Percentiles rank a stretch among this genome's conserved stretches.
phyloP scores from a whole-genome alignment of 352 stramenopile species.

The Phytophthora citricola region DNA sequence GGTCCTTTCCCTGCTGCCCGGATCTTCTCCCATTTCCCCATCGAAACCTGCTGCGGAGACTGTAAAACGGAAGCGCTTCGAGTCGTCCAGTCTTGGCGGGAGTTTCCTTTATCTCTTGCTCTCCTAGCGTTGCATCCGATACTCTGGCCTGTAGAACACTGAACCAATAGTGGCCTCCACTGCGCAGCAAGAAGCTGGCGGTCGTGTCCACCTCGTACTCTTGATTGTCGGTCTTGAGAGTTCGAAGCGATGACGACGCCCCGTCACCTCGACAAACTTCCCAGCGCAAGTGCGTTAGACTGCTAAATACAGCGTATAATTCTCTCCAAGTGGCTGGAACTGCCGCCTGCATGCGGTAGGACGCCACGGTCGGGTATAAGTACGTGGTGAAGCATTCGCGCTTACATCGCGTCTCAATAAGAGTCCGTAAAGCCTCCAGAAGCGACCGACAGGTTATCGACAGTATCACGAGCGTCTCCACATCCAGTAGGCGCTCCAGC shows the following conservation, averaged over 20 bases:
- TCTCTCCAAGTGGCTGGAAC: slow-evolving; percentile 66
- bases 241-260: slow-evolving; percentile 57
- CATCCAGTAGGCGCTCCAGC: slow-evolving; percentile 42
- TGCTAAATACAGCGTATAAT: slow-evolving; percentile 63
- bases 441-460: slow-evolving; percentile 34
- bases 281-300: slow-evolving; percentile 50
- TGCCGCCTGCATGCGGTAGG: slow-evolving; percentile 64
- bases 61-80: slow-evolving; percentile 48
- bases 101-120: slow-evolving; percentile 1
- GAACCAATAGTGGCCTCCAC: slow-evolving; percentile 83
- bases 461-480: slow-evolving; percentile 51
- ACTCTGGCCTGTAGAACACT: slow-evolving; percentile 58
- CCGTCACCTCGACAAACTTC: slow-evolving; percentile 45
- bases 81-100: slow-evolving; percentile 5
- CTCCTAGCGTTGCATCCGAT: slow-evolving; percentile 29
- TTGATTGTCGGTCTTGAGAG: slow-evolving; percentile 74
- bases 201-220: slow-evolving; percentile 62
- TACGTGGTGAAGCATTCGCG: slow-evolving; percentile 67
- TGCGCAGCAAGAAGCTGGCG: slow-evolving; percentile 53
- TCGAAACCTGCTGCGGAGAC: slow-evolving; percentile 42
- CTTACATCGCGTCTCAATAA: slow-evolving; percentile 60
- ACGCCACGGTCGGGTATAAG: slow-evolving; percentile 67
- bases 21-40: slow-evolving; percentile 71
- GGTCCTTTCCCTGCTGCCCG: slow-evolving; percentile 46
- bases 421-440: slow-evolving; percentile 2